Base-by-base conservation (phyloP, 2,329 filamentous ascomycete species). In the Trichophaea hybrida region DNA sequence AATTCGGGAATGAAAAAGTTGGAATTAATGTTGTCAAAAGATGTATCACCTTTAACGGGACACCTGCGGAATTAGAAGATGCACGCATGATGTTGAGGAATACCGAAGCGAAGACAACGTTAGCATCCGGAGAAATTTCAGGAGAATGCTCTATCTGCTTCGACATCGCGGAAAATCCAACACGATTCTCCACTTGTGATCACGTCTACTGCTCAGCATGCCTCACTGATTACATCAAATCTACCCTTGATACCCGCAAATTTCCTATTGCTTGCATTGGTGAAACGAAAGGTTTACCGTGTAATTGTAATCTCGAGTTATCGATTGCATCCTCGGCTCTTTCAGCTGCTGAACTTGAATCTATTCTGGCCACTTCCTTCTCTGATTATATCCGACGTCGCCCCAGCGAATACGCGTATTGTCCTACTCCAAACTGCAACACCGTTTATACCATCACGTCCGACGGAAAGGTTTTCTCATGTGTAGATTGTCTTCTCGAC, bases 171-270 rank as follows among this genome's bases (percentile, higher is more conserved):
- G 61, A 63, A 37, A 53, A 37, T 24, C 50, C 50, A 24, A 53
- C 33, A 31, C 32, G 37, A 13, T 53, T 53, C 13, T 34, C 24
- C 13, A 1, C 32, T 5, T 77, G 75, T 62, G 66, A 63, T 1
- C 75, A 77, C 60, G 43, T 69, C 8, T 77, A 76, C 61, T 77
- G 75, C 64, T 60, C 64, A 0, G 68, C 70, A 17, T 77, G 75
- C 62, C 75, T 77, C 52, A 66, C 70, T 51, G 65, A 67, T 44
- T 62, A 72, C 6, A 72, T 72, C 58, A 57, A 59, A 2, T 64
- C 64, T 4, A 60, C 62, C 2, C 32, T 55, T 64, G 44, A 58
- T 57, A 12, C 65, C 60, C 44, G 59, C 56, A 35, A 62, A 57
- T 54, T 61, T 59, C 5, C 13, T 48, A 62, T 54, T 4, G 55